These are phyloP conservation scores for Kwoniella bestiolae DNA, from an alignment of 768 basidiomycete genomes.

Conservation along the genomic window DNA sequence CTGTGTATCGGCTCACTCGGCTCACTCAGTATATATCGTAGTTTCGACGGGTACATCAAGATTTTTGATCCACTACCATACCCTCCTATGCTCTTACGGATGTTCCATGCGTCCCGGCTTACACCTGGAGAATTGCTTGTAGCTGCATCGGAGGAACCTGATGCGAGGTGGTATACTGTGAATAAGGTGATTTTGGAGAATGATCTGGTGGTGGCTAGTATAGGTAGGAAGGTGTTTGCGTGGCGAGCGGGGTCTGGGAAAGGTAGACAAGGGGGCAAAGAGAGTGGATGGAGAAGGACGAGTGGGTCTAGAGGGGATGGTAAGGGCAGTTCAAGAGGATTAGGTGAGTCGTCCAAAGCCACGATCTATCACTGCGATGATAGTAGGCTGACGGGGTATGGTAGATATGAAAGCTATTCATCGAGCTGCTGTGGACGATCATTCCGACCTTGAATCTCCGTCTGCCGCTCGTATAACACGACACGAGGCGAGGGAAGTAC, in stretches of 20 bases:
- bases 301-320: slow-evolving; percentile 28
- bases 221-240: slow-evolving; percentile 47
- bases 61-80: slow-evolving; percentile 47
- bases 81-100: slow-evolving; percentile 37
- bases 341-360: slow-evolving; percentile 22
- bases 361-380: background rate
- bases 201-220: slow-evolving; percentile 50
- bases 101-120: slow-evolving; percentile 43
- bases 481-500: slow-evolving; percentile 33
- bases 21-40: slow-evolving; percentile 14
- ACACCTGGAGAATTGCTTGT: slow-evolving; percentile 29
- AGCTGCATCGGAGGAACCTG: slow-evolving; percentile 24
- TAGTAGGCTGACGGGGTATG: background rate
- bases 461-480: background rate
- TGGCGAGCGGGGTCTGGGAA: slow-evolving; percentile 53
- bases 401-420: slow-evolving; percentile 45
- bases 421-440: slow-evolving; percentile 38
- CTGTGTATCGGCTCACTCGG: background rate
- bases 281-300: slow-evolving; percentile 31
- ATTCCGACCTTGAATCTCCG: slow-evolving; percentile 27
- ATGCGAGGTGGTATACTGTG: slow-evolving; percentile 38
- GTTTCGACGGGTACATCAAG: slow-evolving; percentile 47
- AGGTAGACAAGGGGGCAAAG: slow-evolving; percentile 36
- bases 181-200: slow-evolving; percentile 54
- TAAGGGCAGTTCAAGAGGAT: slow-evolving; percentile 22